Base-by-base conservation (phyloP, 345 rosid genomes). In the Eucalyptus sp. region DNA sequence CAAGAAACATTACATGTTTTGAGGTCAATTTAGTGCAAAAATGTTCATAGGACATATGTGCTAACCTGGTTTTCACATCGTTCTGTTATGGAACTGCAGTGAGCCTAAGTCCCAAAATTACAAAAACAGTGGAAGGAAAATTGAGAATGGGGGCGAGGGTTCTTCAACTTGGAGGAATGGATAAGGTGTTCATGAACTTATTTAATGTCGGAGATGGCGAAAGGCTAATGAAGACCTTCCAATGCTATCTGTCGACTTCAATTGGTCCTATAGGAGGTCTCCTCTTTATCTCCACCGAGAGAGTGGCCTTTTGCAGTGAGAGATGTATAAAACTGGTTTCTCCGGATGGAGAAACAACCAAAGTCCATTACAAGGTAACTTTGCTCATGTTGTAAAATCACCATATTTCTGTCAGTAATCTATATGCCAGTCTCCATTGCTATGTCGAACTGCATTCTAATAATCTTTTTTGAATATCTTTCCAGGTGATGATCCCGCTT, bases 231-330 rank as follows among this genome's bases (percentile, higher is more conserved):
- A 94, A 89, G 88, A 94, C 91, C 48, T 91, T 87, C 16, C 95
- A 93, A 20, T 93, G 95, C 88, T 94, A 93, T 89, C 43, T 94
- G 62, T 93, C 93, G 44, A 94, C 94, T 31, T 89, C 93, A 80
- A 83, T 90, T 2, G 94, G 95, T 68, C 95, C 95, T 1, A 92
- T 93, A 50, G 93, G 94, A 13, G 96, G 95, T 33, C 93, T 94
- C 58, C 88, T 93, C 71, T 94, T 93, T 80, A 90, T 92, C 90
- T 92, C 96, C 20, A 90, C 92, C 8, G 49, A 91, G n/a, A 92
- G 92, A 86, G 50, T 91, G 44, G 93, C 94, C 64, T 94, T 94
- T 58, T 92, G 93, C 90, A 94, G 96, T 13, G 95, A 94, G 86
- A 92, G 92, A 76, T 76, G 84, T 11, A 81, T 94, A 10, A 92